Evolutionary conservation across 2,329 filamentous ascomycete genomes (phyloP).

Genomic region (Botrytis hyacinthi): DNA sequence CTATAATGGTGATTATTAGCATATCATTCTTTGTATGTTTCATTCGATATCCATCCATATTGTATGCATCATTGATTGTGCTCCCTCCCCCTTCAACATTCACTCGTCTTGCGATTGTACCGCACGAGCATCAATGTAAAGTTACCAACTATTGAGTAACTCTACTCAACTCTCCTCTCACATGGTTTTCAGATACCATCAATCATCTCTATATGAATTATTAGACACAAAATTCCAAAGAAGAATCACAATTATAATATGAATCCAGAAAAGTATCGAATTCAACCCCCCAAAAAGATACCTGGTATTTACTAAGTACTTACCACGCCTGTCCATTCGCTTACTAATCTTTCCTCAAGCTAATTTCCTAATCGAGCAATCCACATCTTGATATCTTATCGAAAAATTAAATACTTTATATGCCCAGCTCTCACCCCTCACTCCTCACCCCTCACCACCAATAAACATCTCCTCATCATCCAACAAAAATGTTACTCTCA

Average conservation of each 20-base stretch:
- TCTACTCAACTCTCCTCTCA: not conserved
- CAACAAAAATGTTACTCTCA: slow-evolving; percentile 12
- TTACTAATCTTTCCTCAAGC: slow-evolving; percentile 6
- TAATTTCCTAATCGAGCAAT: slow-evolving; percentile 17
- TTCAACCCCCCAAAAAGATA: not conserved
- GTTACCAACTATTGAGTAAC: not conserved
- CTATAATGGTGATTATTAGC: not conserved
- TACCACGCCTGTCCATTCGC: not conserved
- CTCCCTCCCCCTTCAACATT: not conserved
- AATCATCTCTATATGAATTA: not conserved
- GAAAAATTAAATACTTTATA: not conserved
- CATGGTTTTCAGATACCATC: not conserved
- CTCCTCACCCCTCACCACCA: not conserved
- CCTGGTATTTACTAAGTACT: not conserved
- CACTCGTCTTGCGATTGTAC: not conserved
- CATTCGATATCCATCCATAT: not conserved
- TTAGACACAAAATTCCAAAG: not conserved
- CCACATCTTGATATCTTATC: not conserved
- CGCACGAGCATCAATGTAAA: not conserved
- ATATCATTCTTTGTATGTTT: not conserved
- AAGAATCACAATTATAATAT: not conserved
- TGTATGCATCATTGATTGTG: not conserved
- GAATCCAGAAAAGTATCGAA: not conserved
- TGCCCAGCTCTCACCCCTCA: not conserved
- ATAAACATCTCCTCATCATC: not conserved